Evolutionary conservation across 768 basidiomycete genomes (phyloP).

Genomic region (Phylloporus sp.): DNA sequence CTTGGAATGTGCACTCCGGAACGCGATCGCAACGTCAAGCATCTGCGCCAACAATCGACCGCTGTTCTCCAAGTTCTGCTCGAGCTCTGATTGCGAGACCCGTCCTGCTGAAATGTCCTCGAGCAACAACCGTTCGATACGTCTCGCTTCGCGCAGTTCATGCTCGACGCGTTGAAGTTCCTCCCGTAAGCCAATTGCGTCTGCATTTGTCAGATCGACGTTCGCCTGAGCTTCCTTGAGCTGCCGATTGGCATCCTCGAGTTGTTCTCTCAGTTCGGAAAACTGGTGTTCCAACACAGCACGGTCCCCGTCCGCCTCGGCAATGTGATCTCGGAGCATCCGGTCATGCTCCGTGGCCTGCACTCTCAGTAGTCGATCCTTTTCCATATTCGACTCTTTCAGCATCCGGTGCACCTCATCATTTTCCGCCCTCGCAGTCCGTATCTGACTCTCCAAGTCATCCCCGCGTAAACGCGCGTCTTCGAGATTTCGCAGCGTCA

Average conservation of each 20-base stretch:
- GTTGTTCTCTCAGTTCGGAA: slow-evolving; percentile 58
- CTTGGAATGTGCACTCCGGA: slow-evolving; percentile 72
- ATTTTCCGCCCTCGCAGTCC: slow-evolving; percentile 64
- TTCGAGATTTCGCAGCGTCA: slow-evolving; percentile 63
- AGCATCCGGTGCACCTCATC: slow-evolving; percentile 60
- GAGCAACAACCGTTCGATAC: slow-evolving; percentile 62
- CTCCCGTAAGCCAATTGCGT: slow-evolving; percentile 63
- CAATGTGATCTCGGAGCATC: slow-evolving; percentile 78
- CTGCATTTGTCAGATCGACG: slow-evolving; percentile 59
- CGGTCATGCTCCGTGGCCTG: slow-evolving; percentile 69
- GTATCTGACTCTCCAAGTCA: slow-evolving; percentile 71
- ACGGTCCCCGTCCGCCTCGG: slow-evolving; percentile 90
- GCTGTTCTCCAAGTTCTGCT: slow-evolving; percentile 60
- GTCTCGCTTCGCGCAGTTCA: slow-evolving; percentile 62
- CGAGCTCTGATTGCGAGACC: slow-evolving; percentile 61
- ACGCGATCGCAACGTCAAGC: slow-evolving; percentile 72
- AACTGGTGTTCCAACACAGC: slow-evolving; percentile 90
- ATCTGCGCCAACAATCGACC: slow-evolving; percentile 75
- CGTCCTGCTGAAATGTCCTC: slow-evolving; percentile 71
- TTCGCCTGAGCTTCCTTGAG: slow-evolving; percentile 59
- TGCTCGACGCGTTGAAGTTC: slow-evolving; percentile 68
- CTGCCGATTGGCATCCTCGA: slow-evolving; percentile 58
- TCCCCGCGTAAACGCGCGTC: slow-evolving; percentile 71
- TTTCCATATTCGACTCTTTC: slow-evolving; percentile 65
- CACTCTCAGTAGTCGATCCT: slow-evolving; percentile 66